Base-by-base conservation (phyloP, 164 flowering plant genomes). In the Dillenia turbinata region DNA sequence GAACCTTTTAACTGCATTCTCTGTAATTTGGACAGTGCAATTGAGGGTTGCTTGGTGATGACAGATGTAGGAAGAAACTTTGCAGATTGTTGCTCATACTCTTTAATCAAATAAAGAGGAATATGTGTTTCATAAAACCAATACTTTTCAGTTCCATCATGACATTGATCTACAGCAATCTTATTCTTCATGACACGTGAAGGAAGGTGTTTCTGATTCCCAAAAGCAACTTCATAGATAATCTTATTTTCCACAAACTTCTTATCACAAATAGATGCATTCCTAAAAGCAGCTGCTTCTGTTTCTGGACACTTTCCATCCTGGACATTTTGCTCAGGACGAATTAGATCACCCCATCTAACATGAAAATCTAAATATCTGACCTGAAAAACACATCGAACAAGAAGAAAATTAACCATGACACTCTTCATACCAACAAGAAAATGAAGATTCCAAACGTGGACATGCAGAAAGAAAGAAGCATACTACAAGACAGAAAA, bases 31-130 rank as follows among this genome's bases (percentile, higher is more conserved):
- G 85, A 75, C 45, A 80, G 50, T 8, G 45, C 53, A 63, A 61
- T 52, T 2, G 52, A 56, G 40, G 69, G 62, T 69, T 75, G 76
- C 57, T 64, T 61, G 12, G 40, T 33, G 67, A 48, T 13, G 73
- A 62, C 19, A 70, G 68, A 10, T 19, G 22, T 19, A 74, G 40
- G 5, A 17, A 54, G 56, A 17, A 33, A 72, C 24, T 68, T 74
- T 58, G 59, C 76, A 10, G 56, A 59, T 43, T 66, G 69, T 57
- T 76, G 83, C 79, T 92, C 98, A 60, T 77, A 92, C 49, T 87
- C 92, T 77, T 83, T 92, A 46, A 90, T 83, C 78, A 95, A 72
- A 75, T 84, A 95, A 47, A 95, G 71, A 68, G 98, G 99, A 47
- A 92, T 59, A 10, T 83, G 87, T 48, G 69, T 64, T 78, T 90